These are phyloP conservation scores for Globisporangium paddicum DNA, from an alignment of 352 stramenopile species.

Conservation along the genomic window DNA sequence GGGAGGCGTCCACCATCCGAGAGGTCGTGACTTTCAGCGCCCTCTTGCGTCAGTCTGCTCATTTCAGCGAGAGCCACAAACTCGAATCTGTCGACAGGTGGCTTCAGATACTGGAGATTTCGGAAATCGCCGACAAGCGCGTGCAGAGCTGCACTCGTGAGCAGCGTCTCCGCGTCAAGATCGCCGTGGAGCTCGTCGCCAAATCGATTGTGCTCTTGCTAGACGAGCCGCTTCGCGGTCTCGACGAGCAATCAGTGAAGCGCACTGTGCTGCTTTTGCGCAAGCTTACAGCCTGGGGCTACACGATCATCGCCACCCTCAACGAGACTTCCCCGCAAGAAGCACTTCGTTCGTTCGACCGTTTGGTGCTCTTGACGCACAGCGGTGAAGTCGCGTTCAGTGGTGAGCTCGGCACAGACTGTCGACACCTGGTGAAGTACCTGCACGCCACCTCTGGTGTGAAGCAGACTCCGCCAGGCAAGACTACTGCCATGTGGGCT, in stretches of 20 bases:
- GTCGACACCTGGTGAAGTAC: conserved; percentile 13
- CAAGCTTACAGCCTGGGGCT: conserved; percentile 6
- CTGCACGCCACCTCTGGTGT: conserved; percentile 11
- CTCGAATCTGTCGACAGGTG: conserved; percentile 10
- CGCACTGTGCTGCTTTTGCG: conserved; percentile 15
- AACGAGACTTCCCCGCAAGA: conserved; percentile 9
- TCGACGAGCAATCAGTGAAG: conserved; percentile 60
- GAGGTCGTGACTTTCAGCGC: conserved; percentile 81
- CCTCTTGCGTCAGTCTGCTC: conserved; percentile 29
- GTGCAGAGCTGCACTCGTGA: conserved; percentile 13
- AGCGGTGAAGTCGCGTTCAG: conserved; percentile 16
- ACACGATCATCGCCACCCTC: conserved; percentile 16
- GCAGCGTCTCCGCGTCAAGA: conserved; percentile 19
- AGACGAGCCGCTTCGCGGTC: conserved; percentile 66
- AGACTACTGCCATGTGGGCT: conserved; percentile 10
- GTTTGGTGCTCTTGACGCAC: conserved; percentile 15
- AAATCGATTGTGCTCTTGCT: conserved; percentile 53
- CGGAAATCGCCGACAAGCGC: conserved; percentile 14
- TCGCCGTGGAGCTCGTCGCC: conserved; percentile 76
- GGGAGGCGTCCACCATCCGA: conserved; percentile 29
- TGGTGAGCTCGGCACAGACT: conserved; percentile 16
- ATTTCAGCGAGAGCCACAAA: conserved; percentile 5
- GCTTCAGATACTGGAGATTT: conserved; percentile 14
- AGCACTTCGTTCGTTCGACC: conserved; percentile 15
- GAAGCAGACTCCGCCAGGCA: conserved; percentile 10